These are phyloP conservation scores for Myxozyma geophila DNA, from an alignment of 805 yeast genomes.

Conservation along the genomic window DNA sequence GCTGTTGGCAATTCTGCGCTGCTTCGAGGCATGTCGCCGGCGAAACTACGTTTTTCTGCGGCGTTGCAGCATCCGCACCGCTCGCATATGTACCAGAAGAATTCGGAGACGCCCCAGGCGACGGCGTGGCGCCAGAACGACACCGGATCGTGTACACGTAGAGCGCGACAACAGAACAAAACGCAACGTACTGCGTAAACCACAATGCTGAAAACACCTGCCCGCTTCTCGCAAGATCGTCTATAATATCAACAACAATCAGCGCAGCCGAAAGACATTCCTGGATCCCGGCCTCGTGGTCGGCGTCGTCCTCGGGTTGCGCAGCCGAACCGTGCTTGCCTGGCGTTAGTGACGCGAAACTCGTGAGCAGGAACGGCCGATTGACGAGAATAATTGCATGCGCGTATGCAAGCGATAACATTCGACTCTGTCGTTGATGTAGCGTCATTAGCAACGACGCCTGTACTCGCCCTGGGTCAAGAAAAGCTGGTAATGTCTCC, in stretches of 20 bases:
- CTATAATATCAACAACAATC: slow-evolving; percentile 17
- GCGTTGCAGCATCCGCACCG: no score
- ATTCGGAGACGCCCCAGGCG: no score
- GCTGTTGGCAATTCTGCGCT: slow-evolving; percentile 27
- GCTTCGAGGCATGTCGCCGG: slow-evolving; percentile 19
- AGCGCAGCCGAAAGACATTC: slow-evolving; percentile 30
- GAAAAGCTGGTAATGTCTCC: slow-evolving; percentile 24
- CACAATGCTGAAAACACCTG: slow-evolving; percentile 30
- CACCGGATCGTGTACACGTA: slow-evolving; percentile 28
- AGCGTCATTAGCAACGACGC: slow-evolving; percentile 22
- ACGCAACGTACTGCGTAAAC: slow-evolving; percentile 34
- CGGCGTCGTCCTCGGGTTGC: background rate
- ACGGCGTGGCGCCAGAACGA: slow-evolving; percentile 2
- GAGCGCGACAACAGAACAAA: slow-evolving; percentile 31
- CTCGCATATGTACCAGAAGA: no score
- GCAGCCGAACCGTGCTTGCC: slow-evolving; percentile 6
- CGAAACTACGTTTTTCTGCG: no score
- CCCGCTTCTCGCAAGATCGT: slow-evolving; percentile 10
- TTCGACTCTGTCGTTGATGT: slow-evolving; percentile 26
- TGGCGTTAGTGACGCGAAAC: slow-evolving; percentile 26
- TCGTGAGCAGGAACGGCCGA: slow-evolving; percentile 26
- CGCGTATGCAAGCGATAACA: slow-evolving; percentile 28
- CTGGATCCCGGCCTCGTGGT: slow-evolving; percentile 15
- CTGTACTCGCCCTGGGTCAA: slow-evolving; percentile 22
- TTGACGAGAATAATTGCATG: slow-evolving; percentile 29